Evolutionary conservation across 2,329 filamentous ascomycete species (phyloP).

Genomic region (Exophiala dermatitidis): DNA sequence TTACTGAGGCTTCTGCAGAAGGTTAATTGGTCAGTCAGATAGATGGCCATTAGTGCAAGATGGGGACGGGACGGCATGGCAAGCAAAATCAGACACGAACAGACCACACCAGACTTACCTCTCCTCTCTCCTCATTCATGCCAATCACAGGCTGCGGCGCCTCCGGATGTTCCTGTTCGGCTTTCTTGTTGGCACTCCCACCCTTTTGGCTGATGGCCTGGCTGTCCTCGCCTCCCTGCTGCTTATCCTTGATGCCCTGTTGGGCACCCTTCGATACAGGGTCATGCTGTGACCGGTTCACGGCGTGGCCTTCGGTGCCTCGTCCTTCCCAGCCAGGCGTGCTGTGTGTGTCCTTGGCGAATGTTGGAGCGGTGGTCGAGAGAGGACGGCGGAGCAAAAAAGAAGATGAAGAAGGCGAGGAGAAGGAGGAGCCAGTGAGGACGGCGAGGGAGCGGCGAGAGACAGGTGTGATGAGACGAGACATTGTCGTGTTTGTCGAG

Average conservation of each 20-base stretch:
- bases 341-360: conserved; percentile 10
- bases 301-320: conserved; percentile 31
- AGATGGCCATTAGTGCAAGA: background rate
- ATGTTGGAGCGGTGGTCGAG: background rate
- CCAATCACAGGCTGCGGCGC: conserved; percentile 47
- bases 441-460: background rate
- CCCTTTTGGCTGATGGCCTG: conserved; percentile 39
- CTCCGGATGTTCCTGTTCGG: conserved; percentile 44
- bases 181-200: conserved; percentile 34
- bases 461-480: background rate
- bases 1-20: conserved; percentile 10
- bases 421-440: no score
- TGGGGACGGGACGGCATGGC: background rate
- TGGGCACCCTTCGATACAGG: conserved; percentile 29
- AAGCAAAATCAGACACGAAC: background rate
- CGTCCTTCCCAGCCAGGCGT: conserved; percentile 32
- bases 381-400: background rate
- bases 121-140: conserved; percentile 48
- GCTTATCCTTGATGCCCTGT: conserved; percentile 32
- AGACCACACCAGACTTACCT: conserved; percentile 31
- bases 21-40: background rate
- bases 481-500: no score
- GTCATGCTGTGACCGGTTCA: conserved; percentile 34
- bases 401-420: background rate
- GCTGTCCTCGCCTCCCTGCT: conserved; percentile 33